Base-by-base conservation (phyloP, 2,329 filamentous ascomycete species). In the Sclerotinia trifoliorum region DNA sequence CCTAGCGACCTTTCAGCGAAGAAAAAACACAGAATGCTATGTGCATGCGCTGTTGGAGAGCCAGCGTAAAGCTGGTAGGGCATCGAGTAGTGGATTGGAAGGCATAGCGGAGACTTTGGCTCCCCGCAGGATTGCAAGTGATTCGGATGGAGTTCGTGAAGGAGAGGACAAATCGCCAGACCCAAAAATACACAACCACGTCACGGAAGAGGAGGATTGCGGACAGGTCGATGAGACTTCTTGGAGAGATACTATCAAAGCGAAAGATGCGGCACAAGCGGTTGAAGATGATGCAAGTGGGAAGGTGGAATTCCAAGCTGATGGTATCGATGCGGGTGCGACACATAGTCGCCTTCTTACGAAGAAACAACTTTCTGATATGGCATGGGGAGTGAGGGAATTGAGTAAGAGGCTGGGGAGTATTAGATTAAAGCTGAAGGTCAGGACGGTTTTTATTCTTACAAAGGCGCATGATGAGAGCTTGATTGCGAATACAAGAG, bases 381-480 rank as follows among this genome's bases (percentile, higher is more conserved):
- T 99, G 94, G 94, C 94, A 0, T 94, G 94, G 88, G 94, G 94
- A 35, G 95, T 98, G 68, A 85, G 95, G 60, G 93, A 97, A 79
- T 82, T 99, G 69, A 94, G 92, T 42, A 91, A 96, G 76, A 90
- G 92, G 70, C 81, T 98, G 69, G 91, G 92, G 64, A 93, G 89
- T 78, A 89, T 98, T 78, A 87, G 90, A 68, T 83, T 99, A 71
- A 91, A 90, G 78, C 87, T 97, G 72, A 89, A 90, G 65, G 92
- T 96, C 72, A 88, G 87, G 77, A 90, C 87, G 67, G 88, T 99
- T 42, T 96, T 98, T 75, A 81, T 99, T 44, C 82, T 99, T 61
- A 96, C 93, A 54, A 99, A 99, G 79, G 90, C 90, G n/a, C 90
- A 96, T 77, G 95, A 99, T 77, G 85, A 90, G 72, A 88, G 88